A percentile compares a stretch with the other conserved stretches of the same genome.
Conservation (phyloP, 2,329 filamentous ascomycete genomes). For the Arthroderma sp. region DNA sequence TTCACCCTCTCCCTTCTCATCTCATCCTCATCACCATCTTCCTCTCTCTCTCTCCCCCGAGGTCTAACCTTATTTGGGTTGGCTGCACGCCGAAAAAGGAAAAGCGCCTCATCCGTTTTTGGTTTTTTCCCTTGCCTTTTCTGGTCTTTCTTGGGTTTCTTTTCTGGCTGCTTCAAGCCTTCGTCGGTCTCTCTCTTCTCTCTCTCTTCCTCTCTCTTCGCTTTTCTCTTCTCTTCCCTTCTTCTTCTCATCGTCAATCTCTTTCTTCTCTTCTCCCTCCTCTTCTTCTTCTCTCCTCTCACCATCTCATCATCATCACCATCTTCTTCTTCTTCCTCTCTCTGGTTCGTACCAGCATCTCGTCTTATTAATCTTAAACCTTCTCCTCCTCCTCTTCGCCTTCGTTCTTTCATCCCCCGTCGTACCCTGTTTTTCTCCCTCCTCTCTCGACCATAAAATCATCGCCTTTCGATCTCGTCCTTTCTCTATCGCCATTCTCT, state of each 20-base stretch:
- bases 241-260: constrained; percentile 3
- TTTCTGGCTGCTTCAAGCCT: constrained; percentile 1
- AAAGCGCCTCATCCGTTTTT: not conserved
- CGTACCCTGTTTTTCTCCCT: too few relatives aligned
- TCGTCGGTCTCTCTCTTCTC: not conserved
- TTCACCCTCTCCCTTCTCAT: not conserved
- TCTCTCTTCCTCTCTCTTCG: not conserved
- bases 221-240: constrained; percentile 5
- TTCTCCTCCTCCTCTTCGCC: constrained; percentile 11
- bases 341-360: constrained; percentile 3
- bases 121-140: not conserved
- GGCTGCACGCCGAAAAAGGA: not conserved
- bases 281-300: constrained; percentile 7
- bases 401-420: constrained; percentile 10
- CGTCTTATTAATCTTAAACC: constrained; percentile 2
- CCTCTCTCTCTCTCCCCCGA: not conserved
- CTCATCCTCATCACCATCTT: not conserved
- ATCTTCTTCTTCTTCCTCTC: constrained; percentile 5
- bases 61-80: not conserved
- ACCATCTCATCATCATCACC: constrained; percentile 2
- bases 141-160: not conserved
- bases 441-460: too few relatives aligned
- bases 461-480: too few relatives aligned
- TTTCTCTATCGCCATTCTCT: too few relatives aligned
- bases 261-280: constrained; percentile 5